Base-by-base conservation (phyloP, 805 yeast species). In the Candida tallmaniae region DNA sequence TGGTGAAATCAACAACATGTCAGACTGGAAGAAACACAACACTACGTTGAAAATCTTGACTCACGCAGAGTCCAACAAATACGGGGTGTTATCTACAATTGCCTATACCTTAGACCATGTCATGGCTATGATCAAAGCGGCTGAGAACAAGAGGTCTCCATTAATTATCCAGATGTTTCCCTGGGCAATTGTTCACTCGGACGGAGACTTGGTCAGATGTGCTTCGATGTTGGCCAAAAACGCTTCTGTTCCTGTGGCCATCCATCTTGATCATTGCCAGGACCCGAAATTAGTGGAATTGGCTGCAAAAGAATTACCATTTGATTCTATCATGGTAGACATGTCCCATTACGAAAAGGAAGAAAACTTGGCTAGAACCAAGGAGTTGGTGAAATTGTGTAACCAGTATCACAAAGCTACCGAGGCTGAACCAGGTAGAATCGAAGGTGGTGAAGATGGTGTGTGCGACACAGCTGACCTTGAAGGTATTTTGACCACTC, bases 271-370 rank as follows among this genome's bases (percentile, higher is more conserved):
- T 36, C 65, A 62, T 44, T 58, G 62, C 32, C 60, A 55, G 33
- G 52, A 52, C 28, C 42, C 44, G n/a, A 50, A 51, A 9, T 45
- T 55, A 32, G 58, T 61, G 20, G 44, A 47, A 36, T 34, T 34
- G n/a, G 53, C 53, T 9, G 66, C 65, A 5, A 42, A 42, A 25
- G n/a, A n/a, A n/a, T 41, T 60, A 37, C 63, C 65, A 13, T 60
- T 62, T 37, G 66, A 60, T 42, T 58, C 64, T 10, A 60, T 60
- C 31, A 60, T 62, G 65, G 57, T 62, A 15, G 68, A 61, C 45
- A 61, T 60, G 52, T 57, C 65, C 5, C 58, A 54, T 29, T 53
- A 56, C 27, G 62, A 58, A 26, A 57, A 55, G 31, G 56, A 56
- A 30, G 64, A 58, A 35, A 59, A 57, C 44, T 36, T 58, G 29